Evolutionary conservation across 805 yeast species (phyloP), one percentile per base, ranked within the genome.

Genomic region (Nakazawaea ambrosiae): DNA sequence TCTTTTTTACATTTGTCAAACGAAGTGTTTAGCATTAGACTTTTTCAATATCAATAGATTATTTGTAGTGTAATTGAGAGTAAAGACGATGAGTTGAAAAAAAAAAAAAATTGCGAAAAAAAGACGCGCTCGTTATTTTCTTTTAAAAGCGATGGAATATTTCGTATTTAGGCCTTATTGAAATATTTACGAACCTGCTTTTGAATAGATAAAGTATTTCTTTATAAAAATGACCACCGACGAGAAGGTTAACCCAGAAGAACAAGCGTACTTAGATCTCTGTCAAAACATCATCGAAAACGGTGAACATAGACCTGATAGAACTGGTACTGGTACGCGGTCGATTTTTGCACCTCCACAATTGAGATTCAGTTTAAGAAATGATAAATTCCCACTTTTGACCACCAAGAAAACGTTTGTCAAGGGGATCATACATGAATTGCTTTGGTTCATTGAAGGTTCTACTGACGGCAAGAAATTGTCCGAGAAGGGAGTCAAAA

Each of bases 261-360:
- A 92, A 59, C 81, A 77, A 49, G 92, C 89, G 12, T 92, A 92
- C 55, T 72, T 92, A 30, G 89, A 85, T 46, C 70, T 92, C 32
- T 86, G 97, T 54, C 58, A 66, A 40, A 66, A 75, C 4, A 90
- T 92, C 56, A 76, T 92, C 16, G 66, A 70, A 1, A 77, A 83
- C 45, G 98, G 98, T 28, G 97, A 92, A 54, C 73, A 73, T 49
- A 77, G 99, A 44, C 90, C 92, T 7, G 99, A 92, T 57, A 71
- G 99, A 57, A 92, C 99, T 1, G 99, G 98, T 1, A 92, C 99
- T 0, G 99, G 99, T 4, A 92, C 99, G 0, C 67, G 63, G 43
- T 80, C 95, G 24, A 45, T 92, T 7, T 92, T 92, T 59, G 98
- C 94, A 0, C 99, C 99, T 18, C 97, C 97, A 10, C 97, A 90